Evolutionary conservation across 768 basidiomycete species (phyloP), one percentile per base, ranked within the genome.

Genomic region (Psilocybe cubensis): DNA sequence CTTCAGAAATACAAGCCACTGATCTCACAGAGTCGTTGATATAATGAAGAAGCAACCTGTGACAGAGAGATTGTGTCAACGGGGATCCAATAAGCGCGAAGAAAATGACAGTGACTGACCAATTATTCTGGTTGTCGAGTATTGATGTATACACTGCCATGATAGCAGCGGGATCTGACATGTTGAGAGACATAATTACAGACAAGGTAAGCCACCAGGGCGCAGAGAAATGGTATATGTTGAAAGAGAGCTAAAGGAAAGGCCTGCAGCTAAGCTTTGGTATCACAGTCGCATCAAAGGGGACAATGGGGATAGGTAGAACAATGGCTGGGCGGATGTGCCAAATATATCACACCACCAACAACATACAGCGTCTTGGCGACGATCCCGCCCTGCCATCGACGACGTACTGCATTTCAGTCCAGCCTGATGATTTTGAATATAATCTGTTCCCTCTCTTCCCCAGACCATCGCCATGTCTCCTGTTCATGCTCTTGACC

Each of bases 401-500:
- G 48, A 24, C 47, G n/a, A 23, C 24, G 24, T 33, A 58, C 21
- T 20, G n/a, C 49, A 45, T 21, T 40, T n/a, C n/a, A n/a, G 23
- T 46, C 28, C n/a, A n/a, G 35, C 35, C 52, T 23, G 20, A 49
- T 60, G 58, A 9, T 38, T 43, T 29, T 28, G 4, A 17, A 53
- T 53, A 53, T 43, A 53, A 52, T 21, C 57, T 20, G 21, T 42
- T 42, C 20, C 20, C 40, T 18, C 31, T 44, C 20, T 21, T 21
- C 6, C 27, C 8, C 46, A 21, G 14, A 33, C 56, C 38, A 28
- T 31, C 17, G 25, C 28, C 52, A 76, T 75, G 70, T 65, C 72
- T 44, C 73, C 79, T 1, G 76, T 75, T 24, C 72, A 81, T 63
- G 80, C 74, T 6, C 72, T 85, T 14, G 83, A 84, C 64, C 68